These are phyloP conservation scores for Candida chilensis DNA, from an alignment of 805 yeast species.

Conservation along the genomic window DNA sequence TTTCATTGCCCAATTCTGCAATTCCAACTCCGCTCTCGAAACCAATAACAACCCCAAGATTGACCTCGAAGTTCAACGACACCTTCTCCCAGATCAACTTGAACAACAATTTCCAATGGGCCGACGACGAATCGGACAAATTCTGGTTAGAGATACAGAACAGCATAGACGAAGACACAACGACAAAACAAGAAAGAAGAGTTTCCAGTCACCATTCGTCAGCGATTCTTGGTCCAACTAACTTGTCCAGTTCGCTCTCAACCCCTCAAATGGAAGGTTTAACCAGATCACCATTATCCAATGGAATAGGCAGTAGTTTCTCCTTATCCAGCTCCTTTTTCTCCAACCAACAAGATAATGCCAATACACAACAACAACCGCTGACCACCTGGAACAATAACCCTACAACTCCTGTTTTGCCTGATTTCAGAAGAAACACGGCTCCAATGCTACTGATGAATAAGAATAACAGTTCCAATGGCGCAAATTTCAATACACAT, in stretches of 20 bases:
- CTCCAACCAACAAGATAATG: background rate
- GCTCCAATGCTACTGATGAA: conserved; percentile 1
- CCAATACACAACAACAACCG: background rate
- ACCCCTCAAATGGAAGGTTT: too few relatives aligned
- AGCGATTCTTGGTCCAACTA: too few relatives aligned
- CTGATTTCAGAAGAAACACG: conserved; percentile 1
- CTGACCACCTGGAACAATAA: background rate
- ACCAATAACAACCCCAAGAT: conserved; percentile 1
- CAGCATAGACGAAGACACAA: conserved; percentile 2
- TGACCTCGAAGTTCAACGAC: conserved; percentile 1
- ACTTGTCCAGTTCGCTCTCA: too few relatives aligned
- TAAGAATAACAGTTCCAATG: too few relatives aligned
- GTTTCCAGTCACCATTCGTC: too few relatives aligned
- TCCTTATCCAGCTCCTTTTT: background rate
- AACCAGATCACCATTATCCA: too few relatives aligned
- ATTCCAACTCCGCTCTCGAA: conserved; percentile 2
- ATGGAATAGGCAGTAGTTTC: background rate
- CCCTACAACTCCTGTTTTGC: background rate
- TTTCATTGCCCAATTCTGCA: conserved; percentile 3
- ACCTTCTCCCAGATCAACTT: background rate
- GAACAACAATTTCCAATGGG: conserved; percentile 7
- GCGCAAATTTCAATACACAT: too few relatives aligned
- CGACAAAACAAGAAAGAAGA: conserved; percentile 4
- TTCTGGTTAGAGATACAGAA: background rate
- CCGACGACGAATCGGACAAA: conserved; percentile 7